Base-by-base conservation (phyloP, 2,329 filamentous ascomycete species). In the Alternaria triticina region DNA sequence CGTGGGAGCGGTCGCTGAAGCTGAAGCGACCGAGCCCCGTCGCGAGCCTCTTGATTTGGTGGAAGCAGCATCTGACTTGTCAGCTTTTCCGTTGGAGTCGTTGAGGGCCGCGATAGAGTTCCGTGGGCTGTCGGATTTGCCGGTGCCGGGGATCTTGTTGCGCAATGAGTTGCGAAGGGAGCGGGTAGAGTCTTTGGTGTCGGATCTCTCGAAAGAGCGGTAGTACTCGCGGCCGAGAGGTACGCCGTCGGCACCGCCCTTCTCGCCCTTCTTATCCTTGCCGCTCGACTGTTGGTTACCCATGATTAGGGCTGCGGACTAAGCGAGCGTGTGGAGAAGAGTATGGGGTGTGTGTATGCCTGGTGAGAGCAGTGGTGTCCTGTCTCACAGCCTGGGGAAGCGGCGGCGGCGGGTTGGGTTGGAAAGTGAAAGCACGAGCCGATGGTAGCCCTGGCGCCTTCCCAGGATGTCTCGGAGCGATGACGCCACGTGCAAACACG, bases 111-210 rank as follows among this genome's bases (percentile, higher is more conserved):
- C 83, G 25, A 92, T 84, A 12, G 94, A 97, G 70, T 86, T 89
- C 69, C 93, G 87, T 22, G 94, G 94, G 78, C 94, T 97, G 76
- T 97, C 94, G 49, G 84, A 88, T 76, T 88, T 92, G 66, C 85
- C 85, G 23, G 76, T 85, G 36, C 91, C 92, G 3, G 92, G 93
- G 64, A 97, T 97, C 82, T 97, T 97, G 66, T 93, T 96, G 64
- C 93, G 88, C 70, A 98, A 87, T 9, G 87, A 87, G 43, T 89
- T 91, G 70, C 92, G 89, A 80, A 97, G 90, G 5, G 94, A 97
- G 69, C 94, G 91, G 30, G 91, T 89, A 7, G 94, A 97, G 70
- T 97, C 94, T 79, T 94, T 95, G 27, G 95, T 98, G 78, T 98
- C 95, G 60, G 94, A 93, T 78, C 91, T 91, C 82, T 90, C 92